Base-by-base conservation (phyloP, 352 stramenopile species). In the Nothophytophthora sp. region DNA sequence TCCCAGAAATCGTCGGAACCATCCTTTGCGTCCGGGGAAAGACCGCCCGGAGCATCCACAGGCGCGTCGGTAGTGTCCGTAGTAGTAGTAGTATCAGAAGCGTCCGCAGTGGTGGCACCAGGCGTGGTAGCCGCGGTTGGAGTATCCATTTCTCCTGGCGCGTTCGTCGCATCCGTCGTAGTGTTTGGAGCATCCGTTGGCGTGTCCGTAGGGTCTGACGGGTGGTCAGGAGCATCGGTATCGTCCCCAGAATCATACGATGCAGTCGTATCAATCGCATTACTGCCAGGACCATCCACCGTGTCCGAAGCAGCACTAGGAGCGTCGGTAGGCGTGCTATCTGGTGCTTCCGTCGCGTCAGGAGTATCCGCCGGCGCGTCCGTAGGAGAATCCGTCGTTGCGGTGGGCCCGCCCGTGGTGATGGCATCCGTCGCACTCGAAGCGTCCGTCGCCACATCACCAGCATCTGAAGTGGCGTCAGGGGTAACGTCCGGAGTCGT, bases 81-180 rank as follows among this genome's bases (percentile, higher is more conserved):
- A 29, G 47, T 32, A 16, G 49, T 23, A 12, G 44, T 25, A 28
- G 49, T 40, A 22, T 51, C 54, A 1, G 54, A 52, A n/a, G 30
- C 37, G 18, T 53, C 55, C 7, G 34, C 15, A 4, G 44, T 30
- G 28, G 28, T 28, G 6, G 27, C 37, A 30, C 22, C 15, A 4
- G 55, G 55, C 25, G 33, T 16, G 19, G 55, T 41, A 11, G 33
- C 58, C 18, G 34, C 11, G 13, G 22, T 28, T 15, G 30, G 28
- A 29, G 28, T 38, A 36, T 22, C n/a, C n/a, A n/a, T n/a, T n/a
- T n/a, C n/a, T n/a, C n/a, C n/a, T n/a, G n/a, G n/a, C n/a, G 30
- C 28, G 15, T 39, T 30, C 11, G 29, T 28, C 37, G 13, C 41
- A 44, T 39, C 34, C 16, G 35, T 34, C 19, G 27, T 33, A 6